Percentiles rank a stretch among this genome's conserved stretches.
phyloP scores from a whole-genome alignment of 2,329 filamentous ascomycete genomes.

The Aspergillus cejpii region DNA sequence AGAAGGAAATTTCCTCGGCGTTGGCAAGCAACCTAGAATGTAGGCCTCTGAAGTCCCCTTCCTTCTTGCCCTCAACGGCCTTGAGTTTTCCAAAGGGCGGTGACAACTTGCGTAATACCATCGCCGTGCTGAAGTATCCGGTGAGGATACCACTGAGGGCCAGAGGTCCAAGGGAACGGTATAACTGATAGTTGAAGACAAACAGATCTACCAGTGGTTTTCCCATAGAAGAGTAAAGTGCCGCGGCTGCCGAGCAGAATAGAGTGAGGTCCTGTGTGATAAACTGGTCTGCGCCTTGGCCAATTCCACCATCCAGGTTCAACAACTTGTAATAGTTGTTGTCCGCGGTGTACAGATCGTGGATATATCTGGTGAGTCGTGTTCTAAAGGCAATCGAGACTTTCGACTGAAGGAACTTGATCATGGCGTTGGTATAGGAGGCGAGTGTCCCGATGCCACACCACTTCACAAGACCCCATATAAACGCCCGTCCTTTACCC shows the following conservation, averaged over 20 bases:
- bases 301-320: slow-evolving; percentile 87
- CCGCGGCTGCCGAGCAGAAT: slow-evolving; percentile 88
- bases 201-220: slow-evolving; percentile 96
- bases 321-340: slow-evolving; percentile 94
- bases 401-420: slow-evolving; percentile 96
- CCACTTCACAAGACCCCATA: slow-evolving; percentile 90
- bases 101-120: slow-evolving; percentile 76
- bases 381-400: slow-evolving; percentile 97
- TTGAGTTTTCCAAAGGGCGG: slow-evolving; percentile 96
- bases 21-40: slow-evolving; percentile 92
- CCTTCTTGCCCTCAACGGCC: slow-evolving; percentile 87
- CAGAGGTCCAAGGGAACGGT: slow-evolving; percentile 79
- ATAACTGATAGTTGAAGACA: slow-evolving; percentile 97
- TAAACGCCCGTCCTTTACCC: slow-evolving; percentile 79
- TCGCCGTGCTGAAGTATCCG: slow-evolving; percentile 92
- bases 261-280: slow-evolving; percentile 95
- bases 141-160: slow-evolving; percentile 78
- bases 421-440: slow-evolving; percentile 97
- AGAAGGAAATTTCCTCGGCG: slow-evolving; percentile 95
- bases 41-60: slow-evolving; percentile 87
- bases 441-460: slow-evolving; percentile 87
- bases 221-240: slow-evolving; percentile 91
- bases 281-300: slow-evolving; percentile 88
- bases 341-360: slow-evolving; percentile 92
- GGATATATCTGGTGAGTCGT: slow-evolving; percentile 88